Evolutionary conservation across 805 yeast species (phyloP), one percentile per base, ranked within the genome.

Genomic region (Isabelozyma rhagii): DNA sequence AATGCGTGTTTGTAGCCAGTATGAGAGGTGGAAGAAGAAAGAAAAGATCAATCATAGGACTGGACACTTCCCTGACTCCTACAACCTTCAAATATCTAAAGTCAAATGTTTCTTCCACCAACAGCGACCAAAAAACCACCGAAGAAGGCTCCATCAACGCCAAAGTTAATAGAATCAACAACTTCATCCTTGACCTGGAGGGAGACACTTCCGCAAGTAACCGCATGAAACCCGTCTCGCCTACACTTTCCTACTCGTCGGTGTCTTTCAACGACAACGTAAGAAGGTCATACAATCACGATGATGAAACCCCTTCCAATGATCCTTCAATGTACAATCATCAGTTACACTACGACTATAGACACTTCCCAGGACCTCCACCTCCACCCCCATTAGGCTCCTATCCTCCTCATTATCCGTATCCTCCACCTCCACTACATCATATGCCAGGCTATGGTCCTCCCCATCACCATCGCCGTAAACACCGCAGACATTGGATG

Each of bases 11-110:
- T 63, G 83, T 82, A 13, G 79, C 77, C 47, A 74, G 81, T 50
- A 77, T 71, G 58, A 59, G 87, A 47, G 87, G 87, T 18, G 87
- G 87, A 3, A 64, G 83, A 43, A 67, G 85, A 38, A 63, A 71
- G 51, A 72, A 67, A 49, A 48, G 62, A 18, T 6, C 36, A 3
- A 21, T 36, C 40, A 11, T 31, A 10, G 45, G 27, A 8, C 38
- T 15, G 39, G 27, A 28, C n/a, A 28, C 9, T 14, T 38, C 17
- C 14, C 17, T 39, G 14, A 27, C 11, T 17, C 15, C 41, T n/a
- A 39, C 17, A 2, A 39, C 15, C 43, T 41, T 41, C 28, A 41
- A 18, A 41, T 21, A 41, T 9, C n/a, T 39, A n/a, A 39, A 39
- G 15, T 14, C 41, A 3, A 39, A 39, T 21, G 25, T 6, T 5